These are phyloP conservation scores for Bidens hawaiensis DNA, from an alignment of 140 eudicot genomes.

Conservation along the genomic window DNA sequence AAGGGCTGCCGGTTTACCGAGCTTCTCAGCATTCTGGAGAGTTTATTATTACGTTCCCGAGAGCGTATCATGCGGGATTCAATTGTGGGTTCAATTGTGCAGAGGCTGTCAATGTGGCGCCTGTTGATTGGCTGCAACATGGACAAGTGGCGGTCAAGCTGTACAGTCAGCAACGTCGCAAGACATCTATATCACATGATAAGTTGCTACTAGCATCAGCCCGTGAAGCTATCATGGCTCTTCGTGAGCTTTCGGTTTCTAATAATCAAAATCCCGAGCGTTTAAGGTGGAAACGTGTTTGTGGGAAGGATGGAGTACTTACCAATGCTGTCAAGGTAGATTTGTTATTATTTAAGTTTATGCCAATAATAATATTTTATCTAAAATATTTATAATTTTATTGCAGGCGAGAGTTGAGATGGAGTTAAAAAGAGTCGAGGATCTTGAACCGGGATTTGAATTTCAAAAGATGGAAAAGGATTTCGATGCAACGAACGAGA, in stretches of 20 bases:
- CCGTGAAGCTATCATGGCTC: slow-evolving; percentile 48
- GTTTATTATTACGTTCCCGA: slow-evolving; percentile 75
- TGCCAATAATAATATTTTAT: too few species aligned
- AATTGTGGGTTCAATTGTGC: slow-evolving; percentile 91
- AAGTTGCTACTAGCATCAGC: slow-evolving; percentile 63
- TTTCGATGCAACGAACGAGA: slow-evolving; percentile 49
- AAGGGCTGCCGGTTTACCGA: slow-evolving; percentile 76
- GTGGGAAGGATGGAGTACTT: slow-evolving; percentile 67
- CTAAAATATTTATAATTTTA: too few species aligned
- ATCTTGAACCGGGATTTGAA: slow-evolving; percentile 29
- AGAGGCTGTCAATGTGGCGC: slow-evolving; percentile 90
- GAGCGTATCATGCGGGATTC: slow-evolving; percentile 88
- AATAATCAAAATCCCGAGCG: slow-evolving; percentile 29
- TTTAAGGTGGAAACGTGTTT: slow-evolving; percentile 54
- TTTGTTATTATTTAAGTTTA: not conserved
- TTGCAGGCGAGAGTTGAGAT: slow-evolving; percentile 56
- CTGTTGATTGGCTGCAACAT: slow-evolving; percentile 77
- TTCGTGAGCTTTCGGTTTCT: slow-evolving; percentile 38
- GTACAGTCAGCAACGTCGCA: slow-evolving; percentile 61
- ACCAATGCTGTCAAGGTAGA: slow-evolving; percentile 61
- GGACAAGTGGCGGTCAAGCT: slow-evolving; percentile 80
- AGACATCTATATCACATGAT: slow-evolving; percentile 79
- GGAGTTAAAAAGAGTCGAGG: slow-evolving; percentile 49
- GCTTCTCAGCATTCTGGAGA: slow-evolving; percentile 66
- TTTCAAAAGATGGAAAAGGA: slow-evolving; percentile 58